A percentile compares a stretch with the other conserved stretches of the same genome.
These are phyloP conservation scores for Penicillium ucsense DNA, from an alignment of 495 filamentous ascomycete genomes.

Conservation along the genomic window DNA sequence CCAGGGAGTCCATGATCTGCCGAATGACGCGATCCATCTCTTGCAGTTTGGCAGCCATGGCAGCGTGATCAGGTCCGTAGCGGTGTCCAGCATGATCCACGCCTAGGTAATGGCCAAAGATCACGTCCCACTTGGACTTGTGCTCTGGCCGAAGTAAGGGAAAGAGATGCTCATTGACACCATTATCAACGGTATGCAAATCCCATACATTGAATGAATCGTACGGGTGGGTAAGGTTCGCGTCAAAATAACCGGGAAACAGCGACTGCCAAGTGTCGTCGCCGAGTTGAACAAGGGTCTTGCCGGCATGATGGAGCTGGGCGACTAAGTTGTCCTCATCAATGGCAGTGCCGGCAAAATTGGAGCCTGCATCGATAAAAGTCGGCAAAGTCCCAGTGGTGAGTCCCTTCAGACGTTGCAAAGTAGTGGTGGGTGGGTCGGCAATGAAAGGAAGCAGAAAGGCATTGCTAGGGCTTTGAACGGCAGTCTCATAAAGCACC, in stretches of 20 bases:
- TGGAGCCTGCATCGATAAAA: conserved; percentile 86
- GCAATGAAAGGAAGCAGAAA: conserved; percentile 94
- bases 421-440: conserved; percentile 86
- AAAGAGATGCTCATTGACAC: conserved; percentile 86
- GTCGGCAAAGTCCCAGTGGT: conserved; percentile 94
- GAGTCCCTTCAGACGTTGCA: conserved; percentile 86
- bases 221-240: conserved; percentile 72
- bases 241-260: conserved; percentile 86
- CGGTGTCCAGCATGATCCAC: conserved; percentile 97
- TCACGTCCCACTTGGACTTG: conserved; percentile 71
- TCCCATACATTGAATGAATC: conserved; percentile 99
- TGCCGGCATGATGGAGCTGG: conserved; percentile 70
- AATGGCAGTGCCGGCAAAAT: conserved; percentile 93
- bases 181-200: conserved; percentile 91
- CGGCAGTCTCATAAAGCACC: conserved; percentile 72
- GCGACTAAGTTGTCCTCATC: conserved; percentile 91
- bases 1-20: conserved; percentile 59
- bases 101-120: conserved; percentile 87
- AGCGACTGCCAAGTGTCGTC: conserved; percentile 94
- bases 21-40: conserved; percentile 83
- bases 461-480: conserved; percentile 63
- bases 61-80: conserved; percentile 86
- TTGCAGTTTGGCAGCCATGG: conserved; percentile 79
- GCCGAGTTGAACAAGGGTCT: conserved; percentile 82
- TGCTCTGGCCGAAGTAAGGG: conserved; percentile 61